These are phyloP conservation scores for Micractinium conductrix DNA, from an alignment of 139 green algal species.

Conservation along the genomic window DNA sequence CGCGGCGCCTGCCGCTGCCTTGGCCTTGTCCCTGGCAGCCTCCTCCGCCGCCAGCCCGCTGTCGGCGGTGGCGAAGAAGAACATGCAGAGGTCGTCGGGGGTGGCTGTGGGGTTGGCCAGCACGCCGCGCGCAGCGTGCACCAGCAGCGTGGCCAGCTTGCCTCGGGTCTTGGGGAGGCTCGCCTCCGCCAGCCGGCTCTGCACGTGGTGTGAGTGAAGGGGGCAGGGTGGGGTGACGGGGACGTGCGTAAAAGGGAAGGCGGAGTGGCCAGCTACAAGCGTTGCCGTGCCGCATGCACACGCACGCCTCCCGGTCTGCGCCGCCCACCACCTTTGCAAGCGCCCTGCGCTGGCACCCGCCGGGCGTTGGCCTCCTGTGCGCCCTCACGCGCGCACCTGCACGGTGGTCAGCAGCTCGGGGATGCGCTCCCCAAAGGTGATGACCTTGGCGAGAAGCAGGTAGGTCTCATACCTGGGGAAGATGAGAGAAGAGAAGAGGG, in stretches of 20 bases:
- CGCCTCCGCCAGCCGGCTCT: conserved; percentile 59
- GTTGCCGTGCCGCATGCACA: no score
- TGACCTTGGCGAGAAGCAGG: conserved; percentile 69
- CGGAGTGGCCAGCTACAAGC: no score
- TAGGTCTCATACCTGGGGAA: conserved; percentile 76
- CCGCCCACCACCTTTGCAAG: no score
- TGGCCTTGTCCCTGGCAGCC: neutral
- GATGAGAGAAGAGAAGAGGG: no score
- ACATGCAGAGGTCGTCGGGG: conserved; percentile 64
- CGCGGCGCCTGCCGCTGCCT: conserved; percentile 30
- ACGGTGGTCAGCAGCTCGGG: conserved; percentile 49
- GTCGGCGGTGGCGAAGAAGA: conserved; percentile 55
- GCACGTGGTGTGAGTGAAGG: no score
- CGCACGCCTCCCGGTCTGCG: no score
- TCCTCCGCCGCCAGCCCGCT: conserved; percentile 46
- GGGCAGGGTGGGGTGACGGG: no score
- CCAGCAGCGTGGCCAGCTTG: conserved; percentile 81
- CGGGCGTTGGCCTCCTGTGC: no score
- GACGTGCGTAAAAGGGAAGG: no score
- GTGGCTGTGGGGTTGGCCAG: conserved; percentile 72
- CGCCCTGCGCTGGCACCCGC: no score
- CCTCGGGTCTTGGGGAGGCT: conserved; percentile 57
- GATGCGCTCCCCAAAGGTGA: conserved; percentile 70
- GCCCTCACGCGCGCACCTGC: neutral
- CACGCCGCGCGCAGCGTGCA: conserved; percentile 64